These are phyloP conservation scores for Camellia granthamiana DNA, from an alignment of 148 eudicot genomes.

Conservation along the genomic window DNA sequence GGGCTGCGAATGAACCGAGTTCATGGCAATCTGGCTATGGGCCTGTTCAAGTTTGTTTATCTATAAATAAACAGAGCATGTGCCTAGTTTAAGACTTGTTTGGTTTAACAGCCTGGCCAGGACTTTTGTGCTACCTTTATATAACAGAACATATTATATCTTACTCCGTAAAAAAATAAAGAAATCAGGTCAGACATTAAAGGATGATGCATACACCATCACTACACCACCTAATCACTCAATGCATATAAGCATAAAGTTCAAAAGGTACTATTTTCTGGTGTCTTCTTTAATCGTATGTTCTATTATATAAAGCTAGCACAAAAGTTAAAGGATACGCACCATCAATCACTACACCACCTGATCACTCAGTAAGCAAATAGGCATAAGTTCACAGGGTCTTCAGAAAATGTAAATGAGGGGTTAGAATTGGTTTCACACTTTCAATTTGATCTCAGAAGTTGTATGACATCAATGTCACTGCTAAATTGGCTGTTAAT, in stretches of 20 bases:
- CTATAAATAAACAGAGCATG: not conserved
- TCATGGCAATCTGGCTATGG: not conserved
- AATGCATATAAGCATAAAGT: conserved; percentile 9
- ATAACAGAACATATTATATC: not conserved
- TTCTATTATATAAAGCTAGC: no score
- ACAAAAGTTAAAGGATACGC: no score
- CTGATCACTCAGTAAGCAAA: not conserved
- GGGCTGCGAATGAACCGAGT: not conserved
- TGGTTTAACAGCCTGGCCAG: not conserved
- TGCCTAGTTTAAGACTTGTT: not conserved
- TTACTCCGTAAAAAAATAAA: not conserved
- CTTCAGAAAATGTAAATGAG: not conserved
- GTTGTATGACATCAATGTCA: not conserved
- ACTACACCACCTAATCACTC: not conserved
- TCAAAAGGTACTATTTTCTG: not conserved
- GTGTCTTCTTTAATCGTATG: no score
- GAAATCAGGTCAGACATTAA: not conserved
- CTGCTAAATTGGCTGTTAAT: not conserved
- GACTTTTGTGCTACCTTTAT: not conserved
- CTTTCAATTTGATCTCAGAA: not conserved
- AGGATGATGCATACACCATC: not conserved
- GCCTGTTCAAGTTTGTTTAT: not conserved
- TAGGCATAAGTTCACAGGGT: conserved; percentile 5
- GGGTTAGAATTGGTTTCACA: not conserved
- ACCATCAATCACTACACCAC: not conserved